Percentiles rank a stretch among this genome's conserved stretches.
phyloP scores from a whole-genome alignment of 2,329 filamentous ascomycete genomes.

The Catunica adiposa region DNA sequence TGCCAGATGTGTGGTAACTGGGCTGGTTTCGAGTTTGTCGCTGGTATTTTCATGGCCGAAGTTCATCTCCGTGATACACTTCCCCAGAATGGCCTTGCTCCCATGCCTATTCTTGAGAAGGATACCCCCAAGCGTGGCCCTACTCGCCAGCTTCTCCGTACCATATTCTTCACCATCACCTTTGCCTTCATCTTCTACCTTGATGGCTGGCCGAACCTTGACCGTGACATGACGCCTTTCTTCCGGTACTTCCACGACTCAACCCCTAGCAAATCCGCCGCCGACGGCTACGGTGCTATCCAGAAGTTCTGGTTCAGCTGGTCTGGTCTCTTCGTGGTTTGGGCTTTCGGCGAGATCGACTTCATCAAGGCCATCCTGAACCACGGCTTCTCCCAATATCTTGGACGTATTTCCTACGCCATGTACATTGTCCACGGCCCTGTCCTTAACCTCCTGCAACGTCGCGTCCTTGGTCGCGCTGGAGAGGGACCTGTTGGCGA shows the following conservation, averaged over 20 bases:
- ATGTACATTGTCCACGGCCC: constrained; percentile 40
- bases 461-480: constrained; percentile 5
- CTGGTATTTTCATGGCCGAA: constrained; percentile 39
- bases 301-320: constrained; percentile 38
- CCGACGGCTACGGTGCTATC: constrained; percentile 29
- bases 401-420: constrained; percentile 44
- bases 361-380: constrained; percentile 36
- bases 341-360: constrained; percentile 30
- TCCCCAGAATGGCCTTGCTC: constrained; percentile 3
- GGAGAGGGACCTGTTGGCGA: constrained; percentile 10
- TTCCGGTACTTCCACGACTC: constrained; percentile 33
- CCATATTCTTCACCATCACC: constrained; percentile 6
- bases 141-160: background rate
- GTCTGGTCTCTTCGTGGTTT: constrained; percentile 36
- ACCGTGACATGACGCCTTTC: constrained; percentile 13
- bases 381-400: constrained; percentile 33
- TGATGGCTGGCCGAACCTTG: constrained; percentile 13
- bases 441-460: constrained; percentile 13
- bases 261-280: constrained; percentile 31
- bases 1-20: constrained; percentile 19
- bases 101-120: constrained; percentile 8
- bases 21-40: constrained; percentile 26
- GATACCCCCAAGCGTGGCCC: background rate
- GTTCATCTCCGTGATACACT: constrained; percentile 28
- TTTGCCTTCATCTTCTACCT: constrained; percentile 21